These are phyloP conservation scores for Rubroshorea leprosula DNA, from an alignment of 345 rosid species.

Conservation along the genomic window DNA sequence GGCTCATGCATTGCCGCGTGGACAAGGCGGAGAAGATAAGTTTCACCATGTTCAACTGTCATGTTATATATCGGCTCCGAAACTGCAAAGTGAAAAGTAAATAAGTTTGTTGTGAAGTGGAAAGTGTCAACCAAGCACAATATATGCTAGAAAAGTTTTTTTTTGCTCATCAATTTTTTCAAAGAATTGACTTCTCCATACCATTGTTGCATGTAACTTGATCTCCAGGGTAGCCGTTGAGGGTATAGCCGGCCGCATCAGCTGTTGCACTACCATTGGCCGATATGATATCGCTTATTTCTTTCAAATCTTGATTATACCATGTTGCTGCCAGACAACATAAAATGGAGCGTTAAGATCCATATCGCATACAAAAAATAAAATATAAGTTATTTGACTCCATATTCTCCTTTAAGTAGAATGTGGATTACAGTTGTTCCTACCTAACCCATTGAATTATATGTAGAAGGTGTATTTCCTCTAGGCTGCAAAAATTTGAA, in stretches of 20 bases:
- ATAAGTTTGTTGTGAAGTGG: not conserved
- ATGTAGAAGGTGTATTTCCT: no score
- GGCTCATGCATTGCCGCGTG: conserved; percentile 23
- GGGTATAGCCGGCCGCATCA: conserved; percentile 40
- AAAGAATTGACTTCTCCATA: not conserved
- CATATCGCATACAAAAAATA: not conserved
- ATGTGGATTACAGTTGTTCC: no score
- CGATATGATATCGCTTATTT: conserved; percentile 10
- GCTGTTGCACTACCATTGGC: conserved; percentile 25
- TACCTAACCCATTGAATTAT: no score
- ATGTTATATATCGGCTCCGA: conserved; percentile 14
- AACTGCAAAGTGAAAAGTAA: not conserved
- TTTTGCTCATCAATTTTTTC: not conserved
- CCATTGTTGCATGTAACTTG: conserved; percentile 28
- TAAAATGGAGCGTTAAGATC: not conserved
- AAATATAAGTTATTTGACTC: no score
- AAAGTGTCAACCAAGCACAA: no score
- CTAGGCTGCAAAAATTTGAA: no score
- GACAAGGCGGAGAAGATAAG: conserved; percentile 28
- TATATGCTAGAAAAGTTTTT: no score
- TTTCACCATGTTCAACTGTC: conserved; percentile 13
- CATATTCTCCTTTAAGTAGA: no score
- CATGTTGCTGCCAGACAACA: conserved; percentile 22
- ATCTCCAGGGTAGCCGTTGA: conserved; percentile 46
- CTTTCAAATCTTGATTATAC: conserved; percentile 35